phyloP scores from a whole-genome alignment of 257 asterid genomes.

The Capsicum chinense region DNA sequence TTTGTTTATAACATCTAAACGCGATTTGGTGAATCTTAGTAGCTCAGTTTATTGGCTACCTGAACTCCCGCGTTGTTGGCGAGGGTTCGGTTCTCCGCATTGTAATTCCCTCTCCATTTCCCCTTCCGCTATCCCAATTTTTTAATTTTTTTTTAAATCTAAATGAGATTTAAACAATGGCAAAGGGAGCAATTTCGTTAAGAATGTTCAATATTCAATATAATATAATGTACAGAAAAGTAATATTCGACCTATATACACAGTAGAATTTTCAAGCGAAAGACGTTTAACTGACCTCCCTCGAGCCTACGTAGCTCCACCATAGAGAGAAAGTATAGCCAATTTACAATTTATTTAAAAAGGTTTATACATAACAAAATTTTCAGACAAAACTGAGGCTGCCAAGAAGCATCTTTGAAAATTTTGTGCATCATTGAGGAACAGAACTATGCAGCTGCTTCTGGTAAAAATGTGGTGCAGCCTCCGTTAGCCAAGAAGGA shows the following conservation, averaged over 20 bases:
- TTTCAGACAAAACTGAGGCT: neutral
- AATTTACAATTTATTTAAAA: neutral
- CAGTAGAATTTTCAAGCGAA: neutral
- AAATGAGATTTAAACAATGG: neutral
- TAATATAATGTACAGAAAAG: neutral
- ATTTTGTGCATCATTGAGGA: conserved; percentile 43
- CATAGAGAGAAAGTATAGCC: neutral
- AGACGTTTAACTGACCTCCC: neutral
- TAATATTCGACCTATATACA: neutral
- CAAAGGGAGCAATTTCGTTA: neutral
- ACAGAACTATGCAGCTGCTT: conserved; percentile 51
- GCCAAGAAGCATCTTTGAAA: neutral
- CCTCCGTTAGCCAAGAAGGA: conserved; percentile 88
- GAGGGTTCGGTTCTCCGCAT: no score
- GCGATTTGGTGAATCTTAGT: no score
- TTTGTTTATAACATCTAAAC: no score
- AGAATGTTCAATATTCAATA: neutral
- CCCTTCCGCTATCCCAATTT: no score
- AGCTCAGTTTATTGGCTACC: no score
- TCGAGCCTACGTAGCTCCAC: neutral
- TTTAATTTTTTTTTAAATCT: no score
- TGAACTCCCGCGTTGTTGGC: no score
- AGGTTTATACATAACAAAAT: neutral
- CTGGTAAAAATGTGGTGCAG: conserved; percentile 92
- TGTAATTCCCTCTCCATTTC: no score